Base-by-base conservation (phyloP, 495 filamentous ascomycete species). In the Trichocladium uniseriatum region DNA sequence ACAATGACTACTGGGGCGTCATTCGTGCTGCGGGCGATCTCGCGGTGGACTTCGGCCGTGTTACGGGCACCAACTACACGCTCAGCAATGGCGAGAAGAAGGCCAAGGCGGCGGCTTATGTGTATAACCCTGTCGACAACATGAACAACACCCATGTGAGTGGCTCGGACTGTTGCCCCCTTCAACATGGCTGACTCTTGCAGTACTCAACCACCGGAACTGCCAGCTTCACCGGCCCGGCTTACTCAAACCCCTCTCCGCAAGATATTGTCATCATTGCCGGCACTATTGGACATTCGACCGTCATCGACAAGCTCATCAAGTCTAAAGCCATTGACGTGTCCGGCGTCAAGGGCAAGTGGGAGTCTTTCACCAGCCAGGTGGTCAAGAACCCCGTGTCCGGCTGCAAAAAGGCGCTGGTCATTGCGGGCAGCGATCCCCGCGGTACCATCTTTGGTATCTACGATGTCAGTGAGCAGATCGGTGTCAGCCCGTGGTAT, bases 401-500 rank as follows among this genome's bases (percentile, higher is more conserved):
- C 1, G 80, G 78, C 11, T 73, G 79, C 51, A 49, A 70, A 14
- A 65, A 72, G 47, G 83, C 83, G 2, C 64, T 89, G 29, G 79
- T 87, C 0, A 83, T 89, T 58, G 80, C 77, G 10, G 84, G 84
- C 14, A 71, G 79, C 48, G 82, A 87, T 58, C 74, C 79, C 39
- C 74, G 84, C 22, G 84, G 82, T 1, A 78, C 79, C 3, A 86
- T 88, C 53, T 89, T 75, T 52, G 84, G 84, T 11, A 69, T 86
- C 46, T 87, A 89, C 66, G 79, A 82, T 39, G 62, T 89, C 48
- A 84, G 80, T 27, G 82, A 86, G 58, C 82, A 87, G 53, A 87
- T 87, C 43, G 84, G 85, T 15, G 81, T 87, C 6, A 83, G 79
- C 35, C 85, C 84, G 35, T 87, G 82, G 83, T 82, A 84, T 63